Base-by-base conservation (phyloP, 768 basidiomycete genomes). In the Tricholoma sp. region DNA sequence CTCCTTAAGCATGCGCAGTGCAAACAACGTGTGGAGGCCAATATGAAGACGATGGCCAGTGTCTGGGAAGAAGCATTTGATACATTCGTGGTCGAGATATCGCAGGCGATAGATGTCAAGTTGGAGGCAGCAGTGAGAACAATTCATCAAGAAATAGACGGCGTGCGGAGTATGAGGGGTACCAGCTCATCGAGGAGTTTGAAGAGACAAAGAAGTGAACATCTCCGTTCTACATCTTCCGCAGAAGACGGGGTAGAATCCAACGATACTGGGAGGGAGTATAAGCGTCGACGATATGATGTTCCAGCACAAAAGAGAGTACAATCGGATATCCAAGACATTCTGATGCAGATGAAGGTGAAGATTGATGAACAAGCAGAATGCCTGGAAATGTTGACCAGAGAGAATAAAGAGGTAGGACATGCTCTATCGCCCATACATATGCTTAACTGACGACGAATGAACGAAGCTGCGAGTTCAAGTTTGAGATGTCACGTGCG, bases 61-160 rank as follows among this genome's bases (percentile, higher is more conserved):
- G 61, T 80, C 41, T 83, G 82, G 82, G 71, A 70, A 56, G 68
- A 75, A 34, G 67, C 76, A n/a, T 77, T 82, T 50, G 69, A 75
- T 36, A 53, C 68, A 18, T 68, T 81, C 53, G 66, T 73, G 17
- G 63, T 63, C 15, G 77, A 80, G 33, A 74, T 80, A 44, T 72
- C 66, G 60, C 68, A 67, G 58, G 66, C 62, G 36, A 68, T 82
- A 54, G 72, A 75, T 55, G 55, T 52, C 11, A 61, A 62, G 53
- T 59, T 76, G 17, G 67, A 68, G 55, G 58, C 59, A 9, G 75
- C 75, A 3, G 60, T 80, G 54, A 53, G 66, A 54, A 60, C 62
- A 55, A 55, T 78, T 6, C 48, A 42, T 18, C 53, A 53, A 53
- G 66, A 66, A 53, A 63, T 58, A 48, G 60, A 60, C 41, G 36